These are phyloP conservation scores for Candida orba DNA, from an alignment of 805 yeast genomes.

Conservation along the genomic window DNA sequence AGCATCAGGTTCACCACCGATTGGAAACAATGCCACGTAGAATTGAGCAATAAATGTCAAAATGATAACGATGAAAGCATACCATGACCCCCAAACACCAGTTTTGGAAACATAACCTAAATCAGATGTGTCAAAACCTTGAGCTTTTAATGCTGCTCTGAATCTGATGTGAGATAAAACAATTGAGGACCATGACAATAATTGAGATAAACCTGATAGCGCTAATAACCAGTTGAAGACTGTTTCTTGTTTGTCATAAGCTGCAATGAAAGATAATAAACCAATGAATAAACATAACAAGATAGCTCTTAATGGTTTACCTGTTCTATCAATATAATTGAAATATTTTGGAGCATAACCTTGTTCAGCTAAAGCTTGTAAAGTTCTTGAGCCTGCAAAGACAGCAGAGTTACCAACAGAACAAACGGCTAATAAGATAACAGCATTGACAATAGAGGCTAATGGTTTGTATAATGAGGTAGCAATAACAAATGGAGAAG, in stretches of 20 bases:
- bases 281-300: conserved; percentile 43
- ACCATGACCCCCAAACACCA: conserved; percentile 46
- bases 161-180: conserved; percentile 50
- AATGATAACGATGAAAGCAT: conserved; percentile 39
- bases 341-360: conserved; percentile 51
- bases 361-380: conserved; percentile 48
- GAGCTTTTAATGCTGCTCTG: conserved; percentile 48
- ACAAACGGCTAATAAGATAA: conserved; percentile 53
- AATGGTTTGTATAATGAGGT: conserved; percentile 50
- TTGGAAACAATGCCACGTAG: conserved; percentile 58
- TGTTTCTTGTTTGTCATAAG: conserved; percentile 46
- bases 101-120: conserved; percentile 44
- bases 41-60: conserved; percentile 51
- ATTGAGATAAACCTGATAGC: conserved; percentile 51
- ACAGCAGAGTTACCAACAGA: conserved; percentile 56
- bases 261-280: conserved; percentile 57
- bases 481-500: conserved; percentile 69
- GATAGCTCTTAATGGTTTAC: conserved; percentile 54
- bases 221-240: conserved; percentile 62
- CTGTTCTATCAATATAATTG: conserved; percentile 47
- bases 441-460: conserved; percentile 59
- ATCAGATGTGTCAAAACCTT: conserved; percentile 40
- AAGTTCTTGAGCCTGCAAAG: conserved; percentile 39
- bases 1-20: conserved; percentile 34
- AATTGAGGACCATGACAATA: conserved; percentile 57